Evolutionary conservation across 2,329 filamentous ascomycete species (phyloP), one percentile per base, ranked within the genome.

Genomic region (Blastomyces silverae): DNA sequence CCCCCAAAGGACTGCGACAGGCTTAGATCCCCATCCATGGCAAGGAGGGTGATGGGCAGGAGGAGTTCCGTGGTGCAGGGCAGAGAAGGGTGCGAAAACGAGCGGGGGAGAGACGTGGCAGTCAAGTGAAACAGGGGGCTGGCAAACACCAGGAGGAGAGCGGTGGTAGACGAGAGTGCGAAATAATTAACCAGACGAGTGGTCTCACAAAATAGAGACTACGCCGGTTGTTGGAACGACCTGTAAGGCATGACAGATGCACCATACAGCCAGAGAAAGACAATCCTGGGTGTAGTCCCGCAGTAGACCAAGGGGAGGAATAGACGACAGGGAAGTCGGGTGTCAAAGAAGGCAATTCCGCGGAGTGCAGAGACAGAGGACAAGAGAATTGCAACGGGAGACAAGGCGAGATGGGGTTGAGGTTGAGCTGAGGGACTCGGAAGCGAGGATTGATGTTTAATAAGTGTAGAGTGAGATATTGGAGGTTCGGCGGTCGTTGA

Each of bases 1-100:
- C 93, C 93, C 74, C 94, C 94, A 73, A 97, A 84, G 74, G 91
- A 91, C 80, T 92, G 90, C 74, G 92, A 94, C 70, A 97, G 86
- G 79, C 90, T 96, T 76, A 96, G 81, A 81, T 96, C 92, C 78
- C 90, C 91, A 80, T 92, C 91, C 92, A 97, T 97, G 69, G 77
- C 75, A 83, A 73, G 13, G 69, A 66, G 70, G 53, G 64, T 60
- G 50, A 15, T 25, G 31, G 17, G 46, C n/a, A 59, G 25, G 37
- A 3, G 44, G 31, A 42, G 15, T 60, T 22, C 56, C 42, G 42
- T 61, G 42, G 62, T 20, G 56, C 50, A 42, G 22, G 25, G 52
- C 25, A 56, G 53, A 57, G 59, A 52, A 42, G 56, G 59, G n/a
- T 17, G 31, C 25, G 22, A 37, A 25, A 44, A 63, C 22, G 61